Evolutionary conservation across 306 rosid species (phyloP).

Genomic region (Lupinus albus): DNA sequence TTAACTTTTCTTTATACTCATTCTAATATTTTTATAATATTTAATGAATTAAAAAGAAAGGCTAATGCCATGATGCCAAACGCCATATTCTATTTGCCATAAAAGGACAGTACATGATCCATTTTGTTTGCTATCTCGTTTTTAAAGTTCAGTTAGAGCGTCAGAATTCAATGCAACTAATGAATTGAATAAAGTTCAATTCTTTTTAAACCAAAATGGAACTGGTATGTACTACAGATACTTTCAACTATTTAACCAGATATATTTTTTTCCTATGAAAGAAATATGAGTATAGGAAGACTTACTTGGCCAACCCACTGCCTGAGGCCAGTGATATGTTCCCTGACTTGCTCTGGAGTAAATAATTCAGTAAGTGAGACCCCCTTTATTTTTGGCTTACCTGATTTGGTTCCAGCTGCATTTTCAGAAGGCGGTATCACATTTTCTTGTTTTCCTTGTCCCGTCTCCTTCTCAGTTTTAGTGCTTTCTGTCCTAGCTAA

Average conservation of each 20-base stretch:
- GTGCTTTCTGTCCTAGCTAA: conserved; percentile 60
- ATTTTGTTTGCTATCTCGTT: conserved; percentile 9
- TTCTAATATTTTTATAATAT: background rate
- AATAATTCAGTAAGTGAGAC: conserved; percentile 90
- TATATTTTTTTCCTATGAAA: background rate
- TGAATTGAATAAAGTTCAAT: conserved; percentile 5
- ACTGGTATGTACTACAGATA: conserved; percentile 4
- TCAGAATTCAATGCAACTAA: conserved; percentile 5
- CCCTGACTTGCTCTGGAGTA: conserved; percentile 93
- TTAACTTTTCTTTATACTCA: conserved; percentile 7
- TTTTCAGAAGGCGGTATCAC: conserved; percentile 55
- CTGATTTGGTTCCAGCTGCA: conserved; percentile 79
- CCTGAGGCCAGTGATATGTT: conserved; percentile 84
- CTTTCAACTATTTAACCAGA: conserved; percentile 1
- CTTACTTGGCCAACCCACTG: conserved; percentile 99
- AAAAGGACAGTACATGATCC: background rate
- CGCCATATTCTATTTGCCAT: background rate
- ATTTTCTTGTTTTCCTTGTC: conserved; percentile 64
- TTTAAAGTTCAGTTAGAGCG: conserved; percentile 11
- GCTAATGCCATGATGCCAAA: background rate
- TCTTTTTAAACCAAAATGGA: conserved; percentile 19
- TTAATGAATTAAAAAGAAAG: background rate
- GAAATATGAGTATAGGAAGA: conserved; percentile 22
- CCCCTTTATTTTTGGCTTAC: conserved; percentile 94
- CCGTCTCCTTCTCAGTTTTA: conserved; percentile 71